These are phyloP conservation scores for Pelargonium fulgidum DNA, from an alignment of 441 rosid genomes.

Conservation along the genomic window DNA sequence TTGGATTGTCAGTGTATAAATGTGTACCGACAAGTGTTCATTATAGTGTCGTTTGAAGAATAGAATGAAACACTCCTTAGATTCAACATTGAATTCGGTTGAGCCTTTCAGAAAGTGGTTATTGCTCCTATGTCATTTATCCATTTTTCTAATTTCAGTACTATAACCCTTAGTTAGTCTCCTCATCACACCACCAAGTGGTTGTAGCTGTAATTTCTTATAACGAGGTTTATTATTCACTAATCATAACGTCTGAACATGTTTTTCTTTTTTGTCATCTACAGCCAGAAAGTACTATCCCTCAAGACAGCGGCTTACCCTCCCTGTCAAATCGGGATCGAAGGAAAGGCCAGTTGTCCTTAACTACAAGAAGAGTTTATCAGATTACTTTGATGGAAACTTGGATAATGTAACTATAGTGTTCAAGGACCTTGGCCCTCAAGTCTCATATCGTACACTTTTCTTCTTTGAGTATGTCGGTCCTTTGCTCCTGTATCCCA, in stretches of 20 bases:
- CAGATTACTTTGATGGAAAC: constrained; percentile 66
- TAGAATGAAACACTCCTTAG: not conserved
- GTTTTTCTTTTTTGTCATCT: not conserved
- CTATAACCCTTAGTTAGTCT: not conserved
- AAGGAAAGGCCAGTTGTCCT: constrained; percentile 67
- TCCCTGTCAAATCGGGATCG: constrained; percentile 69
- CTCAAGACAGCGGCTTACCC: constrained; percentile 92
- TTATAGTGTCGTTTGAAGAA: not conserved
- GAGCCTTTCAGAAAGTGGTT: too few relatives aligned
- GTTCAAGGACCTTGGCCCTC: constrained; percentile 93
- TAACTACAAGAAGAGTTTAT: constrained; percentile 56
- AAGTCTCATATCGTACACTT: constrained; percentile 86
- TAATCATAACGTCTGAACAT: not conserved
- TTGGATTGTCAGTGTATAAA: not conserved
- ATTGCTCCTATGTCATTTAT: not conserved
- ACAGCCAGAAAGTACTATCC: constrained; percentile 85
- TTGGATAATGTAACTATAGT: constrained; percentile 47
- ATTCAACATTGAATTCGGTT: not conserved
- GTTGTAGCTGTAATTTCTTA: not conserved
- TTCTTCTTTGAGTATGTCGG: constrained; percentile 93
- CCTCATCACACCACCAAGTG: not conserved
- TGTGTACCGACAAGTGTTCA: not conserved
- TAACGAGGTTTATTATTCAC: not conserved
- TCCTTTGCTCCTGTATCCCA: constrained; percentile 73
- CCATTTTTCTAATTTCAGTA: too few relatives aligned